Evolutionary conservation across 2,329 filamentous ascomycete species (phyloP).

Genomic region (Podosphaera leucotricha): DNA sequence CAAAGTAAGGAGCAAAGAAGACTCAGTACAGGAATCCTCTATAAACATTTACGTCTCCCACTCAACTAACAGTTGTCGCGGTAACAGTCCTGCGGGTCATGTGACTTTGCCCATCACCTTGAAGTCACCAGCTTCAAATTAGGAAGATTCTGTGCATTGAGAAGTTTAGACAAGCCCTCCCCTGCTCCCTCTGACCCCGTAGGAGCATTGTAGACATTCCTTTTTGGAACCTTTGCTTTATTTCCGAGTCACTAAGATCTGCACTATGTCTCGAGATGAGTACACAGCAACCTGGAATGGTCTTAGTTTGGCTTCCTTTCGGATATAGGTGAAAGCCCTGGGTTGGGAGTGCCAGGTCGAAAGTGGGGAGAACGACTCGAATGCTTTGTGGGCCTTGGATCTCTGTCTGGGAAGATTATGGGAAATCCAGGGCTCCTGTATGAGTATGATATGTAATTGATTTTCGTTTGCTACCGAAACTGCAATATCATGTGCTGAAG

Average conservation of each 20-base stretch:
- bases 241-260: background rate
- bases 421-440: slow-evolving; percentile 1
- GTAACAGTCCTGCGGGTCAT: too few species aligned
- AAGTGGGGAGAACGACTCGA: background rate
- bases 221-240: background rate
- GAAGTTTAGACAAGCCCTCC: background rate
- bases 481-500: background rate
- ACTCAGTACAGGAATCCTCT: too few species aligned
- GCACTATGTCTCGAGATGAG: background rate
- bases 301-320: background rate
- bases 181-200: background rate
- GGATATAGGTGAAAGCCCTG: background rate
- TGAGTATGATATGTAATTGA: background rate
- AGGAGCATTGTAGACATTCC: background rate
- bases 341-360: background rate
- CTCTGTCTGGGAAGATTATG: background rate
- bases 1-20: too few species aligned
- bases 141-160: background rate
- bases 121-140: background rate
- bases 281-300: background rate
- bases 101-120: too few species aligned
- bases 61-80: too few species aligned
- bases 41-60: too few species aligned
- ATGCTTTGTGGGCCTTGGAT: background rate
- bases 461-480: background rate